Conservation (phyloP, 805 yeast species). For the Tanozyma kutaoensis region DNA sequence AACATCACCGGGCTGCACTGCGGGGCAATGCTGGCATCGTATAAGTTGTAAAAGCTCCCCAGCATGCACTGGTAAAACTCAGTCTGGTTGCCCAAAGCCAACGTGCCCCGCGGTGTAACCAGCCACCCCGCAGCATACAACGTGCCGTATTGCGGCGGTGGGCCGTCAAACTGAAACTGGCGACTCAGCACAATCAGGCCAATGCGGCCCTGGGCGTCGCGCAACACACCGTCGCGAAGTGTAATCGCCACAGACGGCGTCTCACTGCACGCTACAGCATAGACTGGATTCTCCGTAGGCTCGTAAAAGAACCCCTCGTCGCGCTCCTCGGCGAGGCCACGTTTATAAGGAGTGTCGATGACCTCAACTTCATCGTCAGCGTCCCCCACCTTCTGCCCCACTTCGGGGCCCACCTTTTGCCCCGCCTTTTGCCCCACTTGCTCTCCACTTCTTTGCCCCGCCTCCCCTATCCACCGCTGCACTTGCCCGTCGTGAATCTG, state of each 20-base stretch:
- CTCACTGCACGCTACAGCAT: constrained; percentile 4
- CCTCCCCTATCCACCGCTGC: too few relatives aligned
- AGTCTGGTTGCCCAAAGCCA: constrained; percentile 17
- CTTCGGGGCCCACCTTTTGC: too few relatives aligned
- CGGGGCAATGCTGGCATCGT: constrained; percentile 17
- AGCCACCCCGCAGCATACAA: constrained; percentile 27
- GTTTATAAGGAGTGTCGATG: too few relatives aligned
- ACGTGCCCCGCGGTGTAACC: constrained; percentile 16
- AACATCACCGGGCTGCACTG: constrained; percentile 24
- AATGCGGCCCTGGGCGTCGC: constrained; percentile 17
- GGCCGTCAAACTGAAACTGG: constrained; percentile 30
- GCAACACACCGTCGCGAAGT: constrained; percentile 15
- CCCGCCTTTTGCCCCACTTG: too few relatives aligned
- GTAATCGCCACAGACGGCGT: constrained; percentile 11
- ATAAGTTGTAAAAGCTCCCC: constrained; percentile 25
- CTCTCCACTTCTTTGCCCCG: too few relatives aligned
- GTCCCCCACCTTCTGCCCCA: too few relatives aligned
- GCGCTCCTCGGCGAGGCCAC: not conserved
- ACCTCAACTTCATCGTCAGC: not conserved
- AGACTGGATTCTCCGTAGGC: not conserved
- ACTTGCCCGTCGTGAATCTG: constrained; percentile 19
- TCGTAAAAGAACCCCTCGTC: not conserved
- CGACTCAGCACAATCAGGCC: constrained; percentile 24
- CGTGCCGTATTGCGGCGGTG: constrained; percentile 24
- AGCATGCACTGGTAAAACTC: constrained; percentile 25